Percentiles rank a stretch among this genome's conserved stretches.
phyloP scores from a whole-genome alignment of 148 eudicot genomes.

The Persicaria maculosa region DNA sequence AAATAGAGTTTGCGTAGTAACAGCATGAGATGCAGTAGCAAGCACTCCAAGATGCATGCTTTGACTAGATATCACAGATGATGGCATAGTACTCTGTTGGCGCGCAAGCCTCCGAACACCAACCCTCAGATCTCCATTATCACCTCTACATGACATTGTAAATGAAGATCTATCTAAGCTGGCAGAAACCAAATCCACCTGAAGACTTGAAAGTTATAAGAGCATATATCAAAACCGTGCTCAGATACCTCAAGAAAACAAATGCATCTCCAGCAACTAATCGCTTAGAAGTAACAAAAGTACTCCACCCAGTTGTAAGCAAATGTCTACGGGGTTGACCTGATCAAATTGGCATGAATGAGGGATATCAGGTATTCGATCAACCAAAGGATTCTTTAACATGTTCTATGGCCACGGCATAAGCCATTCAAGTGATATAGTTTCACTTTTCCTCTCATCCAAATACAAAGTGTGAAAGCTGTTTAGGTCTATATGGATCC shows the following conservation, averaged over 20 bases:
- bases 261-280: slow-evolving; percentile 84
- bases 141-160: slow-evolving; percentile 46
- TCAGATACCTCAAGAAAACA: slow-evolving; percentile 74
- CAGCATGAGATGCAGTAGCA: slow-evolving; percentile 85
- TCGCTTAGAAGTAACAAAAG: slow-evolving; percentile 80
- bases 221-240: slow-evolving; percentile 4
- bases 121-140: slow-evolving; percentile 60
- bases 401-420: not conserved
- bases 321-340: slow-evolving; percentile 94
- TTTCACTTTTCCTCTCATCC: not conserved
- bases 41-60: slow-evolving; percentile 98
- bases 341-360: slow-evolving; percentile 21
- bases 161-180: slow-evolving; percentile 19
- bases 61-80: slow-evolving; percentile 90
- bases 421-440: not conserved
- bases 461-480: not conserved
- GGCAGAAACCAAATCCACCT: slow-evolving; percentile 21
- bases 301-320: slow-evolving; percentile 98
- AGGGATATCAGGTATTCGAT: not conserved
- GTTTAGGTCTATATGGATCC: not conserved
- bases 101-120: slow-evolving; percentile 65
- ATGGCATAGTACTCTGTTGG: slow-evolving; percentile 66
- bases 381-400: not conserved
- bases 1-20: slow-evolving; percentile 48
- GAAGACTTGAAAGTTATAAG: slow-evolving; percentile 7